Conservation (phyloP, 495 filamentous ascomycete genomes). For the Oidiodendron maius region DNA sequence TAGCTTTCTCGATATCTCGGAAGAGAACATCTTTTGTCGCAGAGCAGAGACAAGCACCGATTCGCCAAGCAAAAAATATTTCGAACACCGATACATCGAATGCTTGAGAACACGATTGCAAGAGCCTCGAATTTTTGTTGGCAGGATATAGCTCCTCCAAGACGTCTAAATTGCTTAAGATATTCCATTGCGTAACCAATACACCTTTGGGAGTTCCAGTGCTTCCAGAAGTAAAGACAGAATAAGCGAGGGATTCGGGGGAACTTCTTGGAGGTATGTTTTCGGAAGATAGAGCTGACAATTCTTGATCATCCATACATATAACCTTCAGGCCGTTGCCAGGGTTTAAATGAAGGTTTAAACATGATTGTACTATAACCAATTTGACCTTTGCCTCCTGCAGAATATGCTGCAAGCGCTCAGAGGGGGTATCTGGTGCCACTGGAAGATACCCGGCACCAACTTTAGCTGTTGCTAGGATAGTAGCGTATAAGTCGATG, state of each 20-base stretch:
- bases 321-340: conserved; percentile 6
- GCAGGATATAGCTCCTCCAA: conserved; percentile 55
- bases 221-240: conserved; percentile 33
- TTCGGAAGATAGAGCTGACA: conserved; percentile 9
- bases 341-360: conserved; percentile 4
- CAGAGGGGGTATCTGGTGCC: conserved; percentile 52
- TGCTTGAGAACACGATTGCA: conserved; percentile 69
- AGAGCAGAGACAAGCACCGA: conserved; percentile 67
- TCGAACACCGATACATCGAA: conserved; percentile 80
- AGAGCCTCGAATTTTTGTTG: conserved; percentile 38
- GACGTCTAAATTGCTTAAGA: conserved; percentile 60
- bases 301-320: conserved; percentile 17
- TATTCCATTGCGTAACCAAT: conserved; percentile 59
- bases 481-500: conserved; percentile 56
- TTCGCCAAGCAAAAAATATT: conserved; percentile 71
- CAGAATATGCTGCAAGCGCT: conserved; percentile 50
- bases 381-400: conserved; percentile 39
- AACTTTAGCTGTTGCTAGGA: conserved; percentile 65
- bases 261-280: conserved; percentile 17
- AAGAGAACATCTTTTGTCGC: conserved; percentile 59
- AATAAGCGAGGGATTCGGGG: conserved; percentile 30
- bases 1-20: conserved; percentile 52
- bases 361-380: conserved; percentile 20
- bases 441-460: conserved; percentile 73
- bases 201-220: conserved; percentile 63